Evolutionary conservation across 139 green algal genomes (phyloP), one percentile per base, ranked within the genome.

Genomic region (Tetratostichococcus sp.): DNA sequence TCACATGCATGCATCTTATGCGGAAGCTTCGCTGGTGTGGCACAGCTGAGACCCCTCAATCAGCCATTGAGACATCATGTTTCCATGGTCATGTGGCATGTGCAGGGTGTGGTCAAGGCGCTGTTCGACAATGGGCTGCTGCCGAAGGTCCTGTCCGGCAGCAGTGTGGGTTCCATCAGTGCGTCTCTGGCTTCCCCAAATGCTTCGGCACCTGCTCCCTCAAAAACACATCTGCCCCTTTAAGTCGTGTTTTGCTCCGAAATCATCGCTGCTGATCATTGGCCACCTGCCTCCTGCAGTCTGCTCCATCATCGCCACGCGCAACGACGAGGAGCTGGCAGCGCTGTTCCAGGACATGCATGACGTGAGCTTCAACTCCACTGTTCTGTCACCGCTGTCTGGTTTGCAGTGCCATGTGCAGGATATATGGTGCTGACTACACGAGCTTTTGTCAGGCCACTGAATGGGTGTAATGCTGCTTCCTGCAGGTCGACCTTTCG

Each of bases 51-150:
- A n/a, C n/a, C n/a, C n/a, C n/a, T n/a, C n/a, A n/a, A n/a, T n/a
- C n/a, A n/a, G n/a, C n/a, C n/a, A n/a, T n/a, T n/a, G n/a, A n/a
- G n/a, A n/a, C n/a, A n/a, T n/a, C n/a, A n/a, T n/a, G n/a, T n/a
- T n/a, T n/a, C n/a, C 39, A 50, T 6, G 8, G 6, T 50, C 39
- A 50, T 50, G 39, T 50, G 39, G 39, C n/a, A 50, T 62, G n/a
- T 82, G 77, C 88, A 93, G 88, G 93, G 94, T 26, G 90, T 99
- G 25, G 87, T 94, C 30, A 92, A 94, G 80, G 89, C 93, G 35
- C 86, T 99, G 58, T 90, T 97, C 57, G 84, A 97, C 83, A 88
- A 95, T 70, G 50, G 78, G 8, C 83, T 98, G 77, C 89, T 99
- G 30, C 96, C 96, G 4, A 87, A 96, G 26, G 88, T 99, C 30